Evolutionary conservation across 371 early-diverging fungal species (phyloP), one percentile per base, ranked within the genome.

Genomic region (Mucor circinelloides): DNA sequence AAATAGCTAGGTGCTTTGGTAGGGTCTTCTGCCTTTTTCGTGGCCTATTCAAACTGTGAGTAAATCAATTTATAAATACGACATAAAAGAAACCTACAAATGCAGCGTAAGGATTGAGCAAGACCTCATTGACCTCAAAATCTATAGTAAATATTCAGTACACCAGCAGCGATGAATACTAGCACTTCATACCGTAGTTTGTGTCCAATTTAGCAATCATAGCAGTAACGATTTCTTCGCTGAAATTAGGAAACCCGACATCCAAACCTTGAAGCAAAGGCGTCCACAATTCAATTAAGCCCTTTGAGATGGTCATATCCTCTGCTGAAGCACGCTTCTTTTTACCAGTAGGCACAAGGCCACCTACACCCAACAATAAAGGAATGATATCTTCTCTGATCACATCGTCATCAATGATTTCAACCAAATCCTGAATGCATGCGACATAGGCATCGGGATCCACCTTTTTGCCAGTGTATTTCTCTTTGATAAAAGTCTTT

Each of bases 271-370:
- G 64, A 30, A 85, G 36, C 21, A 82, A 59, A 7, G 82, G 81
- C n/a, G 69, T 64, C 85, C 85, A 85, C 1, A 83, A 32, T 3
- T 78, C 69, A 28, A 75, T 61, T 10, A 83, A 40, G 34, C 78
- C 79, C 6, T 77, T 74, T 9, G 81, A 70, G 0, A 85, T 61
- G 0, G 21, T n/a, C 67, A 76, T 72, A 10, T 75, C 38, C 1
- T 80, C 76, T 21, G 66, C 36, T 8, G 73, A 64, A 15, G 79
- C 67, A 0, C 80, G 77, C 65, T 81, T 82, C 79, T 75, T 78
- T 71, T 83, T 85, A 6, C 76, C 72, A 19, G 70, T 61, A n/a
- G 85, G 85, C 0, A 82, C 76, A 34, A 84, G 64, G 27, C 77
- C 74, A n/a, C 84, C 84, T 0, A 68, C 54, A 13, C 76, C 72